Evolutionary conservation across 2,329 filamentous ascomycete genomes (phyloP), one percentile per base, ranked within the genome.

Genomic region (Ophiostoma sp.): DNA sequence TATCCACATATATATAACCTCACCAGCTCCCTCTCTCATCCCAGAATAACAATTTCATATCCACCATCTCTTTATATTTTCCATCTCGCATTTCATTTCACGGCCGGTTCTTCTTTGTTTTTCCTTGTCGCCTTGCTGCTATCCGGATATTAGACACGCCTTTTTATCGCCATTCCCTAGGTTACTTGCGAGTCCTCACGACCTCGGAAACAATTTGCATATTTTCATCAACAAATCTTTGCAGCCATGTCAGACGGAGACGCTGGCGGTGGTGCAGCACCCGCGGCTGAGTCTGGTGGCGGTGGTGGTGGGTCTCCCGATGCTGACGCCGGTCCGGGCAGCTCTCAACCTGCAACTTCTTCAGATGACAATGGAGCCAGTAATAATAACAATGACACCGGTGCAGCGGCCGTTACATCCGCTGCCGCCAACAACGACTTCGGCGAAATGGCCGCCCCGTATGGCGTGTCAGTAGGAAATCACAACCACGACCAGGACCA

Each of bases 181-280:
- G n/a, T 19, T n/a, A 1, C n/a, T 61, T 48, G 12, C 39, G 17
- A 9, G 19, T 17, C 17, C 22, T 28, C 15, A 15, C 42, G 15
- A 19, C 15, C 42, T 15, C 4, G 25, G 25, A 22, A 11, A 48
- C 9, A 31, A 9, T 33, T 31, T 66, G 8, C 55, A 17, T 19
- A n/a, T 17, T 42, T 7, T 31, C 12, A 19, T 1, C 52, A 22
- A 25, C n/a, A 25, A 22, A 17, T 61, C 25, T 64, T 39, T 39
- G 11, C 19, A 12, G 68, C 11, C 8, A 75, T 76, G 75, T 64
- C 74, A 39, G 75, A 76, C 36, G 73, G 72, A 11, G 74, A 68
- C 19, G 57, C 52, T 68, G 70, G 64, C 28, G 64, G 45, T 19
- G 61, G 55, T 17, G 70, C 19, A 39, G 69, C 50, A 15, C 19